phyloP scores from a whole-genome alignment of 2,329 filamentous ascomycete genomes.

The Ophiostoma piceae region DNA sequence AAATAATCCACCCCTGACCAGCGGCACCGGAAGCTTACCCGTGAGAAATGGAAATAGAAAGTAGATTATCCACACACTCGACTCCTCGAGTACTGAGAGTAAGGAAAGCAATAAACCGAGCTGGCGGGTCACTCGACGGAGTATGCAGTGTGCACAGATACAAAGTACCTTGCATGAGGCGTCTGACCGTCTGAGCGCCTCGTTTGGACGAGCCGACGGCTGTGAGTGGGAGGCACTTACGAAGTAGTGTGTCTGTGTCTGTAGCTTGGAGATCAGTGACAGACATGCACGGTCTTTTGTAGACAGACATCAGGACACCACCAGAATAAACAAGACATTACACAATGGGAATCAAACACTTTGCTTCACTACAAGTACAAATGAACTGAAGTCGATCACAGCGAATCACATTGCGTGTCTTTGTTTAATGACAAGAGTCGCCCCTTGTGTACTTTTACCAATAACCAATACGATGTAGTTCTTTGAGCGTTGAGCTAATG shows the following conservation, averaged over 20 bases:
- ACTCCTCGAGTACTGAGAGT: no score
- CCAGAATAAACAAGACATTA: background rate
- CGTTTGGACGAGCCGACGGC: background rate
- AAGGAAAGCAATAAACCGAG: background rate
- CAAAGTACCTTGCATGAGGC: constrained; percentile 5
- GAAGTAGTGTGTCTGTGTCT: no score
- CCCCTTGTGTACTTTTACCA: background rate
- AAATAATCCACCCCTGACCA: constrained; percentile 2
- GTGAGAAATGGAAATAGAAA: background rate
- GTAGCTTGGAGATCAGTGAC: background rate
- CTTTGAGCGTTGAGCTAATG: background rate
- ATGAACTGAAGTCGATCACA: background rate
- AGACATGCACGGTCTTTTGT: constrained; percentile 5
- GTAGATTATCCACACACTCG: background rate
- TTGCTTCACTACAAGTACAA: background rate
- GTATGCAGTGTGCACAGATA: background rate
- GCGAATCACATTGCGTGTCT: background rate
- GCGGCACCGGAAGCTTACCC: constrained; percentile 8
- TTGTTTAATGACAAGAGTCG: background rate
- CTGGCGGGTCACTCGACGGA: background rate
- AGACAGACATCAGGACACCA: background rate
- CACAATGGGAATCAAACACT: background rate
- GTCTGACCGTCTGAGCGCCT: no score
- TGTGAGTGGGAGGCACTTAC: background rate
- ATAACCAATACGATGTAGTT: background rate